Percentiles rank a stretch among this genome's conserved stretches.
phyloP scores from a whole-genome alignment of 495 filamentous ascomycete genomes.

The Aspergillus panamensis region DNA sequence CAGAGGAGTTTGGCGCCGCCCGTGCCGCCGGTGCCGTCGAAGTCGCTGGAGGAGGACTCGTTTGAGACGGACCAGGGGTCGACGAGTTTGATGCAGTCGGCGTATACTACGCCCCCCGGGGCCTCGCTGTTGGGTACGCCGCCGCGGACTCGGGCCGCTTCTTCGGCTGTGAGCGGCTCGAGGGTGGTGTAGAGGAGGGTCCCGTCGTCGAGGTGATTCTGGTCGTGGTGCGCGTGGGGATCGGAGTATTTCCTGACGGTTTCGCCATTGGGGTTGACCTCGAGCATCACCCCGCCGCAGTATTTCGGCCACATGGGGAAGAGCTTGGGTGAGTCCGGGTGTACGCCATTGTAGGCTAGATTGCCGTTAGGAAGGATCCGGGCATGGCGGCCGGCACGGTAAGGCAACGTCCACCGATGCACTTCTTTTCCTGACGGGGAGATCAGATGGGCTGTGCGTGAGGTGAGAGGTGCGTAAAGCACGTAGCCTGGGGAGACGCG shows the following conservation, averaged over 20 bases:
- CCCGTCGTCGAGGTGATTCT: constrained; percentile 44
- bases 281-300: constrained; percentile 43
- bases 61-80: constrained; percentile 23
- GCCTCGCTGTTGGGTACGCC: constrained; percentile 41
- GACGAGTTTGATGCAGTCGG: constrained; percentile 46
- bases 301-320: constrained; percentile 49
- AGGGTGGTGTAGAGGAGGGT: constrained; percentile 42
- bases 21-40: constrained; percentile 21
- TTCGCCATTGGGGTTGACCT: constrained; percentile 35
- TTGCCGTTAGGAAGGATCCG: constrained; percentile 41
- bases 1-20: constrained; percentile 36
- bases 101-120: constrained; percentile 36
- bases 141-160: constrained; percentile 34
- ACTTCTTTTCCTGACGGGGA: constrained; percentile 42
- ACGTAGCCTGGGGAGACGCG: constrained; percentile 41
- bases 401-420: constrained; percentile 42
- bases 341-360: constrained; percentile 44
- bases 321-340: constrained; percentile 35
- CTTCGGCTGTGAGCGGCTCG: constrained; percentile 33
- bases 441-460: constrained; percentile 39
- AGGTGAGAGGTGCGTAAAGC: constrained; percentile 42
- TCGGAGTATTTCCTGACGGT: constrained; percentile 39
- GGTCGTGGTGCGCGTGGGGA: constrained; percentile 45
- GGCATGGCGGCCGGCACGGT: constrained; percentile 41
- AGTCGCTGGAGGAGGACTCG: constrained; percentile 25